Percentiles rank a stretch among this genome's conserved stretches.
phyloP scores from a whole-genome alignment of 176 grass and related monocot genomes.

The Aegilops speltoides region DNA sequence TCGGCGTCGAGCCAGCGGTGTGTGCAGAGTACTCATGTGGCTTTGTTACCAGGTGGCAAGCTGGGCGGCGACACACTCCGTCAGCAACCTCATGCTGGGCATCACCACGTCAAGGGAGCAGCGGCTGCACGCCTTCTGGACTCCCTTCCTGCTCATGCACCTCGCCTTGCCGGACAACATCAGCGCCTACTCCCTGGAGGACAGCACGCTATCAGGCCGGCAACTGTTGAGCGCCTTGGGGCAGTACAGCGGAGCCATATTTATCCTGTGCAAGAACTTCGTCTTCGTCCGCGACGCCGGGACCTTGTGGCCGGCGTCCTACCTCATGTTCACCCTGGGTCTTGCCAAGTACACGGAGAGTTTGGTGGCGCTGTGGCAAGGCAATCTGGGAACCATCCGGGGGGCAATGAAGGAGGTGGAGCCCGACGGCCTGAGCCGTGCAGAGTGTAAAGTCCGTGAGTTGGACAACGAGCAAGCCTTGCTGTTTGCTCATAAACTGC shows the following conservation, averaged over 20 bases:
- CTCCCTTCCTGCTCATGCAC: too few relatives aligned
- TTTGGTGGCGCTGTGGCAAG: neutral
- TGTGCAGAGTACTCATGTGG: neutral
- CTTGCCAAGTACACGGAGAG: slow-evolving; percentile 24
- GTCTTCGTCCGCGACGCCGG: neutral
- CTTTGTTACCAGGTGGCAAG: slow-evolving; percentile 11
- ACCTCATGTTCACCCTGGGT: slow-evolving; percentile 22
- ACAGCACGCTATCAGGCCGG: slow-evolving; percentile 21
- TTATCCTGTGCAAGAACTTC: slow-evolving; percentile 8
- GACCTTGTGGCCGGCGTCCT: neutral
- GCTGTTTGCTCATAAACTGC: slow-evolving; percentile 11
- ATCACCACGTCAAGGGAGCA: neutral
- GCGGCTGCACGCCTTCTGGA: slow-evolving; percentile 34
- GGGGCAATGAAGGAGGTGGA: neutral
- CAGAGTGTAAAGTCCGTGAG: too few relatives aligned
- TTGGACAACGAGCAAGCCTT: neutral
- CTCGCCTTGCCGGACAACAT: too few relatives aligned
- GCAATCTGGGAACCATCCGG: neutral
- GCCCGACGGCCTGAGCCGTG: neutral
- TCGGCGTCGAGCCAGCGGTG: neutral
- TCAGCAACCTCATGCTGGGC: too few relatives aligned
- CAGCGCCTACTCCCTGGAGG: slow-evolving; percentile 36
- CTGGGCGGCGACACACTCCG: slow-evolving; percentile 8
- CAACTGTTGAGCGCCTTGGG: neutral
- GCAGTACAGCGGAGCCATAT: neutral